Evolutionary conservation across 768 basidiomycete genomes (phyloP).

Genomic region (Lactarius vividus): DNA sequence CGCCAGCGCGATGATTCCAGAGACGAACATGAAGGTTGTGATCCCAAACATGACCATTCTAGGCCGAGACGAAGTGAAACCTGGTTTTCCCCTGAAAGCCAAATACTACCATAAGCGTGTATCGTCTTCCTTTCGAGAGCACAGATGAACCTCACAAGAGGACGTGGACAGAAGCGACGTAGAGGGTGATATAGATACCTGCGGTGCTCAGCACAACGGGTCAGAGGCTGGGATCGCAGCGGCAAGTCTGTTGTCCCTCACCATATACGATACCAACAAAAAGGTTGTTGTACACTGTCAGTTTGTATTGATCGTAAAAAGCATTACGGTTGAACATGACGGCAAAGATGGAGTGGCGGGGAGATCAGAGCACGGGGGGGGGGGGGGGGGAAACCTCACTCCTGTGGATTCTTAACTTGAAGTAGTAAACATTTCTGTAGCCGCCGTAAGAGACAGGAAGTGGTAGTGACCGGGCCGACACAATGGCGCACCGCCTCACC

Average conservation of each 20-base stretch:
- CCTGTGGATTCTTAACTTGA: too few relatives aligned
- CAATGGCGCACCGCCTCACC: too few relatives aligned
- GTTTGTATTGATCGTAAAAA: too few relatives aligned
- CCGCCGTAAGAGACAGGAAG: too few relatives aligned
- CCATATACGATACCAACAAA: constrained; percentile 16
- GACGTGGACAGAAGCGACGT: constrained; percentile 5
- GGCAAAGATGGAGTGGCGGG: too few relatives aligned
- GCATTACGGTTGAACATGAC: too few relatives aligned
- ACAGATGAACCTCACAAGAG: constrained; percentile 7
- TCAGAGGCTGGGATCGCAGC: background rate
- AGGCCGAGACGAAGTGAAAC: constrained; percentile 10
- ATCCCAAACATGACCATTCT: background rate
- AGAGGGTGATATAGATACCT: constrained; percentile 8
- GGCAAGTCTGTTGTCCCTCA: background rate
- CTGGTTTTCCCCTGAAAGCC: background rate
- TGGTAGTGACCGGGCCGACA: too few relatives aligned
- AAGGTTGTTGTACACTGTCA: background rate
- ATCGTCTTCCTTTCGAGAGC: background rate
- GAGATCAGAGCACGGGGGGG: too few relatives aligned
- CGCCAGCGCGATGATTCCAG: constrained; percentile 10
- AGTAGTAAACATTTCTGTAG: too few relatives aligned
- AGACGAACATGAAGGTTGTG: constrained; percentile 14
- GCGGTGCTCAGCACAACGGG: background rate
- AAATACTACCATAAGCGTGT: background rate
- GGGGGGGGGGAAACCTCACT: too few relatives aligned